phyloP scores from a whole-genome alignment of 2,329 filamentous ascomycete species.

The Trichophyton mentagrophytes region DNA sequence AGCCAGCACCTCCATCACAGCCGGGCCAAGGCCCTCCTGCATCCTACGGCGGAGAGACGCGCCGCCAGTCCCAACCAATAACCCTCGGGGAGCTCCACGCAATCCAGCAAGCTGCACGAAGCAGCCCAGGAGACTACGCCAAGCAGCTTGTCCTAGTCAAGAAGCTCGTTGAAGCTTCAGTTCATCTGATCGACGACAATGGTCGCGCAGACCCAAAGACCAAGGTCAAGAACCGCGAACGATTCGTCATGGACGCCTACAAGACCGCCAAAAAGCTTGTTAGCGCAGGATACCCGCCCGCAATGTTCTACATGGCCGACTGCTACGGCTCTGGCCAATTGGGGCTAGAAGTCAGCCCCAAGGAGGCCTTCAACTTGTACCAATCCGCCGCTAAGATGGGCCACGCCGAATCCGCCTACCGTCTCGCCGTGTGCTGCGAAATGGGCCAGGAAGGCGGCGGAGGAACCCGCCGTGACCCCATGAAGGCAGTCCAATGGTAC shows the following conservation, averaged over 20 bases:
- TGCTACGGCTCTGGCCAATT: conserved; percentile 71
- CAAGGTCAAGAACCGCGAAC: conserved; percentile 56
- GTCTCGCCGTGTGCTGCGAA: conserved; percentile 93
- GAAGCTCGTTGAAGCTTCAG: conserved; percentile 72
- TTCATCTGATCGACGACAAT: conserved; percentile 63
- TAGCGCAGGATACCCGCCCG: conserved; percentile 59
- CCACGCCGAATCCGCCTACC: conserved; percentile 76
- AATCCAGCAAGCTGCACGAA: conserved; percentile 56
- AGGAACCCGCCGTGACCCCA: conserved; percentile 75
- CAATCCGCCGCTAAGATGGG: conserved; percentile 85
- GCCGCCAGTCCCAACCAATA: conserved; percentile 26
- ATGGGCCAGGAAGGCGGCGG: conserved; percentile 90
- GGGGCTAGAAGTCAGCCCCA: conserved; percentile 67
- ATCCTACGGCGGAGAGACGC: not conserved
- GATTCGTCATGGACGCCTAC: conserved; percentile 71
- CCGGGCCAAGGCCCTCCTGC: conserved; percentile 2
- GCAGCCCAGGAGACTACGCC: conserved; percentile 58
- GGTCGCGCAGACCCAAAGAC: conserved; percentile 55
- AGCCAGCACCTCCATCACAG: conserved; percentile 24
- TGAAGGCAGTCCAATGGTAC: conserved; percentile 98
- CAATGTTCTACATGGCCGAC: conserved; percentile 90
- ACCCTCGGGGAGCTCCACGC: conserved; percentile 67
- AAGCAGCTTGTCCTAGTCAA: conserved; percentile 64
- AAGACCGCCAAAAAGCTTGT: conserved; percentile 86
- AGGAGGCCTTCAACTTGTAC: conserved; percentile 87